Percentiles rank a stretch among this genome's conserved stretches.
phyloP scores from a whole-genome alignment of 176 grass and related monocot genomes.

The Triticum urartu region DNA sequence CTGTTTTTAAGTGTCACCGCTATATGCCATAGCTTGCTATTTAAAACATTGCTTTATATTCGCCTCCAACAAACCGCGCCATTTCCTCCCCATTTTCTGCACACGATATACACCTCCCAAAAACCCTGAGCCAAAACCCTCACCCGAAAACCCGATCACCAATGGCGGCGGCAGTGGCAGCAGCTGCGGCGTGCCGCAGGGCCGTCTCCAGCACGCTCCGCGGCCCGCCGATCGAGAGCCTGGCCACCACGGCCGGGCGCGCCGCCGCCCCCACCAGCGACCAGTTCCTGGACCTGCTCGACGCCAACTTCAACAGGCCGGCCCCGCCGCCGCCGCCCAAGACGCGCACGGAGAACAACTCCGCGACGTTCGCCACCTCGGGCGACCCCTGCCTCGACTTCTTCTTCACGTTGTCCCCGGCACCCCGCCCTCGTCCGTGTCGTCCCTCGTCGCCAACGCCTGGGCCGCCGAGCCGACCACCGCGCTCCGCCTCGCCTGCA shows the following conservation, averaged over 20 bases:
- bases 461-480: conserved; percentile 41
- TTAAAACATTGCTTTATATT: neutral
- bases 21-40: no score
- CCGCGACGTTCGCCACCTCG: conserved; percentile 42
- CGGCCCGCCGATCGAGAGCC: conserved; percentile 25
- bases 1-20: no score
- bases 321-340: neutral
- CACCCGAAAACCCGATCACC: neutral
- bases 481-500: conserved; percentile 49
- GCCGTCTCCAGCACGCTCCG: conserved; percentile 19
- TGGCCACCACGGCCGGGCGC: no score
- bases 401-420: conserved; percentile 63
- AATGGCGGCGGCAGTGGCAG: neutral
- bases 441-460: conserved; percentile 26
- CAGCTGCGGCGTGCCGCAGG: neutral
- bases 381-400: conserved; percentile 59
- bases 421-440: conserved; percentile 8
- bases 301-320: conserved; percentile 17
- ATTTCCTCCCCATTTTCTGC: neutral
- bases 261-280: neutral
- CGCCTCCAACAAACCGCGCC: neutral
- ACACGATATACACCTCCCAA: neutral
- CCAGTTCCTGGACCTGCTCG: neutral
- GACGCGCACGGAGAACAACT: conserved; percentile 44
- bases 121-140: neutral